Evolutionary conservation across 805 yeast genomes (phyloP).

Genomic region (Kodamaea kakaduensis): DNA sequence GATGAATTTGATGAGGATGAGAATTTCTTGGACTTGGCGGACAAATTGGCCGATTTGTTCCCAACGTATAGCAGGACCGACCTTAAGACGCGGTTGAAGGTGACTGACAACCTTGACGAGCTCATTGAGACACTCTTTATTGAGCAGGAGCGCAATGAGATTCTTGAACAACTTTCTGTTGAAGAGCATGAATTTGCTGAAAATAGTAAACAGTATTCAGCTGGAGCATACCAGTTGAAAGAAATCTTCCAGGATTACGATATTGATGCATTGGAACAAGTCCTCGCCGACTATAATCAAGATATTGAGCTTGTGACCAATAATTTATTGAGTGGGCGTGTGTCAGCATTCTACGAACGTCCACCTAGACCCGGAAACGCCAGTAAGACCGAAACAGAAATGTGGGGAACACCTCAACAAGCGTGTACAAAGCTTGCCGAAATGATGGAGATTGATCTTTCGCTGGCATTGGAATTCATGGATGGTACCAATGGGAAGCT

Average conservation of each 20-base stretch:
- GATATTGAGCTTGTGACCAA: slow-evolving; percentile 28
- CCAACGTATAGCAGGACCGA: slow-evolving; percentile 25
- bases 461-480: slow-evolving; percentile 18
- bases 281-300: slow-evolving; percentile 25
- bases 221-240: slow-evolving; percentile 22
- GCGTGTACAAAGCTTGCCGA: slow-evolving; percentile 17
- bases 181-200: slow-evolving; percentile 6
- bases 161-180: slow-evolving; percentile 8
- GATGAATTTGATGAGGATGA: slow-evolving; percentile 16
- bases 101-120: slow-evolving; percentile 19
- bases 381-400: slow-evolving; percentile 7
- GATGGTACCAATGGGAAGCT: slow-evolving; percentile 25
- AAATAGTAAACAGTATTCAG: slow-evolving; percentile 8
- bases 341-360: slow-evolving; percentile 5
- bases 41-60: slow-evolving; percentile 25
- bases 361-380: not conserved
- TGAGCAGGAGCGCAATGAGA: slow-evolving; percentile 13
- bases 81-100: slow-evolving; percentile 22
- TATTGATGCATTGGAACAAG: slow-evolving; percentile 22
- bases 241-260: slow-evolving; percentile 47
- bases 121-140: slow-evolving; percentile 24
- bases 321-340: slow-evolving; percentile 11
- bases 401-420: slow-evolving; percentile 14
- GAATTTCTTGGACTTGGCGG: slow-evolving; percentile 14
- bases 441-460: slow-evolving; percentile 16